Evolutionary conservation across 2,329 filamentous ascomycete genomes (phyloP).

Genomic region (Xylariaceae sp.): DNA sequence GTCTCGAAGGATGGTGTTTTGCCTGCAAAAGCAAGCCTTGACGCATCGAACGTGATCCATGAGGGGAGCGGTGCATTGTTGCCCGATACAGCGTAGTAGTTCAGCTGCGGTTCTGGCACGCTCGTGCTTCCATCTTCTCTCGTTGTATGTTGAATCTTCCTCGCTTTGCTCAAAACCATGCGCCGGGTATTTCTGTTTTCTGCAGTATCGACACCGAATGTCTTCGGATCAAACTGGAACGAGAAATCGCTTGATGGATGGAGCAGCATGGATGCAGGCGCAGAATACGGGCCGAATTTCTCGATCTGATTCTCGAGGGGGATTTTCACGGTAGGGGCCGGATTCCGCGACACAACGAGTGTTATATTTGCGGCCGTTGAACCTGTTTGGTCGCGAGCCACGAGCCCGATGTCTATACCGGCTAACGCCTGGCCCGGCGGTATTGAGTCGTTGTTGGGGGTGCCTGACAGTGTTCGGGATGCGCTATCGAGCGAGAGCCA

Average conservation of each 20-base stretch:
- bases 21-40: conserved; percentile 64
- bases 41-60: conserved; percentile 73
- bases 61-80: conserved; percentile 80
- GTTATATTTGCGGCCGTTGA: conserved; percentile 62
- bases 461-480: conserved; percentile 65
- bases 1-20: conserved; percentile 62
- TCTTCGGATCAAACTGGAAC: conserved; percentile 52
- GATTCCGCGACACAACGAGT: conserved; percentile 61
- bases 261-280: conserved; percentile 55
- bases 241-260: conserved; percentile 51
- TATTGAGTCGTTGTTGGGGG: conserved; percentile 44
- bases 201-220: conserved; percentile 55
- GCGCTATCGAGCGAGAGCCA: conserved; percentile 71
- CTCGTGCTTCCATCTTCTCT: neutral
- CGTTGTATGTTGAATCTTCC: neutral
- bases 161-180: neutral
- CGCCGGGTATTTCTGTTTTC: neutral
- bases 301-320: conserved; percentile 57
- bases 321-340: conserved; percentile 50
- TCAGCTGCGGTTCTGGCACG: conserved; percentile 39
- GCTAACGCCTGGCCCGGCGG: conserved; percentile 47
- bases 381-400: conserved; percentile 64
- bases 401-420: conserved; percentile 58
- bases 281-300: conserved; percentile 55
- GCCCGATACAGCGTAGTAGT: conserved; percentile 72